A percentile compares a stretch with the other conserved stretches of the same genome.
Conservation (phyloP, 768 basidiomycete genomes). For the Pleurotus eryngii region DNA sequence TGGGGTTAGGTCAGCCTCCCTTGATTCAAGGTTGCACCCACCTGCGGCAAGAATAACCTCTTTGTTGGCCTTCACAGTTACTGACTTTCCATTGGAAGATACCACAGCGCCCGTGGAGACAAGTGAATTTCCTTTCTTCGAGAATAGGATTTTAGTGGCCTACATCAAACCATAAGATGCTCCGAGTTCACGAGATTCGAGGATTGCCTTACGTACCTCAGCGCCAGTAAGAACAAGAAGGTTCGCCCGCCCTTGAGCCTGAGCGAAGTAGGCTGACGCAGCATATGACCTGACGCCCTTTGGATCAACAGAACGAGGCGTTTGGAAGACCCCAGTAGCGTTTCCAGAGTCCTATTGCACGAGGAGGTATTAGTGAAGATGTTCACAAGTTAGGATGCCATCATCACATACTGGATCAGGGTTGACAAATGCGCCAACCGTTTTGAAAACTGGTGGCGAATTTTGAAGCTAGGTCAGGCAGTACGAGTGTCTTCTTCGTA, state of each 20-base stretch:
- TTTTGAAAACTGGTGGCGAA: neutral
- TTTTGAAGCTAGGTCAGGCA: too few relatives aligned
- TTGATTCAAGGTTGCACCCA: neutral
- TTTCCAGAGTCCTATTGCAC: neutral
- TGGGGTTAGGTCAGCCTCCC: neutral
- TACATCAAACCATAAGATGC: slow-evolving; percentile 5
- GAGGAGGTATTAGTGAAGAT: neutral
- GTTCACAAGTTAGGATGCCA: neutral
- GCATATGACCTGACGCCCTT: slow-evolving; percentile 24
- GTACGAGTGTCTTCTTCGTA: too few relatives aligned
- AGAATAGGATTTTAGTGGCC: slow-evolving; percentile 2
- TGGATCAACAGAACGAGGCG: slow-evolving; percentile 18
- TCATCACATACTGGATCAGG: neutral
- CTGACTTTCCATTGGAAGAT: slow-evolving; percentile 10
- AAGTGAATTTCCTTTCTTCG: slow-evolving; percentile 1
- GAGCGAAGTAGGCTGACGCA: slow-evolving; percentile 21
- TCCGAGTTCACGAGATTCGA: slow-evolving; percentile 17
- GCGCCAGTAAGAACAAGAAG: slow-evolving; percentile 24
- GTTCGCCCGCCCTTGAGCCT: slow-evolving; percentile 23
- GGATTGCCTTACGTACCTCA: slow-evolving; percentile 17
- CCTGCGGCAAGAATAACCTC: slow-evolving; percentile 40
- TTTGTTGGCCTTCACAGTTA: slow-evolving; percentile 29
- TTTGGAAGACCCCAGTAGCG: slow-evolving; percentile 1
- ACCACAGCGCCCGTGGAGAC: slow-evolving; percentile 9
- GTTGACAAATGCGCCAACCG: neutral